A percentile compares a stretch with the other conserved stretches of the same genome.
These are phyloP conservation scores for Trichoderma atrobrunneum DNA, from an alignment of 2,329 filamentous ascomycete genomes.

Conservation along the genomic window DNA sequence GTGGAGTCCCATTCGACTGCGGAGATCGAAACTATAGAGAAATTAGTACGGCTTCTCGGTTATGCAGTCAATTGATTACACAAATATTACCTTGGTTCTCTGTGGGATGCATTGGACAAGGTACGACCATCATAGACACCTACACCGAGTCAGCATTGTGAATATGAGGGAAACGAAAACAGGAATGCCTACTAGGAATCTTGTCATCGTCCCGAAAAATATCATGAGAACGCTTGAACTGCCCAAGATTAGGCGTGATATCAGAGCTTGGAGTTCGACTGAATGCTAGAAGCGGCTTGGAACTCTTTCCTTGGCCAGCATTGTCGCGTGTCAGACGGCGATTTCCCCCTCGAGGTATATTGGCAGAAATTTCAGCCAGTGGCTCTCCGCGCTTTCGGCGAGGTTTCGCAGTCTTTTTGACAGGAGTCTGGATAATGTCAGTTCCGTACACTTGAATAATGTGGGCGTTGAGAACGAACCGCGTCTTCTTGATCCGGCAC, in stretches of 20 bases:
- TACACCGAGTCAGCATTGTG: constrained; percentile 24
- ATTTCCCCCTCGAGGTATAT: constrained; percentile 31
- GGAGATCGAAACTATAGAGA: constrained; percentile 32
- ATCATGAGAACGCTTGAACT: constrained; percentile 29
- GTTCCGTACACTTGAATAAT: neutral
- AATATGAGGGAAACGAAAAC: neutral
- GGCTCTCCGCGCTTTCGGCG: constrained; percentile 34
- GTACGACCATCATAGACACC: constrained; percentile 27
- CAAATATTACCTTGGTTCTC: constrained; percentile 28
- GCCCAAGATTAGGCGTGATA: constrained; percentile 21
- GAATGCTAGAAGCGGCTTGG: constrained; percentile 22
- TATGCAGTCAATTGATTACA: too few species aligned
- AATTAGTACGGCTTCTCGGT: neutral
- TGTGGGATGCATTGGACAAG: constrained; percentile 24
- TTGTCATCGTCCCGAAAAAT: constrained; percentile 33
- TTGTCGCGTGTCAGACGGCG: constrained; percentile 26
- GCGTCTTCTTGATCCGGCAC: constrained; percentile 38
- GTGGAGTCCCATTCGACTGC: constrained; percentile 35
- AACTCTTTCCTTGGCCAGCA: constrained; percentile 24
- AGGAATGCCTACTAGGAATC: constrained; percentile 26
- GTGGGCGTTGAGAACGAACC: constrained; percentile 36
- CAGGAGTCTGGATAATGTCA: constrained; percentile 26
- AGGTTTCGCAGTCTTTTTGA: constrained; percentile 31
- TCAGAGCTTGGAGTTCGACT: constrained; percentile 20
- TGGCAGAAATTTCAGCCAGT: constrained; percentile 36